Conservation (phyloP, 176 grass and related monocot species). For the Poa annua region DNA sequence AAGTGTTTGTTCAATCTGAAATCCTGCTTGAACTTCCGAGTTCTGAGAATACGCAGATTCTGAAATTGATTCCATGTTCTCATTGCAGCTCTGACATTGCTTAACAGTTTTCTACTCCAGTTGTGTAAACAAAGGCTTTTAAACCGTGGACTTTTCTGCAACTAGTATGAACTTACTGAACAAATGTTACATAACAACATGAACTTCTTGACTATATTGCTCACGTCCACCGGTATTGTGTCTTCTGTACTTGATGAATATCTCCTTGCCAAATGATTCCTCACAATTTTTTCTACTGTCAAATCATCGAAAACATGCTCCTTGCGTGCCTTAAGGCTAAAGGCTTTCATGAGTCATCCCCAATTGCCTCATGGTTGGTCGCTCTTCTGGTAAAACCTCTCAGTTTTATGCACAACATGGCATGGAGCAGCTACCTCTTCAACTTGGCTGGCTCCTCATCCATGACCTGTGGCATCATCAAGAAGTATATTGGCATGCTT, state of each 20-base stretch:
- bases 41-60: too few species aligned
- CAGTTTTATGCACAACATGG: background rate
- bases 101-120: background rate
- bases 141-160: too few species aligned
- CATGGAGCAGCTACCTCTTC: background rate
- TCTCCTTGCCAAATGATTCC: background rate
- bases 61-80: too few species aligned
- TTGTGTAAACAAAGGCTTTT: too few species aligned
- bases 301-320: background rate
- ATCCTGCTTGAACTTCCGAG: too few species aligned
- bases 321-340: background rate
- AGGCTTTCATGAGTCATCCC: slow-evolving; percentile 6
- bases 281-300: background rate
- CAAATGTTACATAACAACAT: too few species aligned
- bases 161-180: too few species aligned
- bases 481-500: too few species aligned
- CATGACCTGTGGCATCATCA: background rate
- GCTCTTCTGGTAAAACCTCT: background rate
- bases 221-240: background rate
- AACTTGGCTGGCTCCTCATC: slow-evolving; percentile 2
- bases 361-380: slow-evolving; percentile 10
- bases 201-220: slow-evolving; percentile 22
- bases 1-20: background rate
- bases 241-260: background rate
- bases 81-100: too few species aligned